Percentiles rank a stretch among this genome's conserved stretches.
Conservation (phyloP, 768 basidiomycete genomes). For the Lyophyllum atratum region DNA sequence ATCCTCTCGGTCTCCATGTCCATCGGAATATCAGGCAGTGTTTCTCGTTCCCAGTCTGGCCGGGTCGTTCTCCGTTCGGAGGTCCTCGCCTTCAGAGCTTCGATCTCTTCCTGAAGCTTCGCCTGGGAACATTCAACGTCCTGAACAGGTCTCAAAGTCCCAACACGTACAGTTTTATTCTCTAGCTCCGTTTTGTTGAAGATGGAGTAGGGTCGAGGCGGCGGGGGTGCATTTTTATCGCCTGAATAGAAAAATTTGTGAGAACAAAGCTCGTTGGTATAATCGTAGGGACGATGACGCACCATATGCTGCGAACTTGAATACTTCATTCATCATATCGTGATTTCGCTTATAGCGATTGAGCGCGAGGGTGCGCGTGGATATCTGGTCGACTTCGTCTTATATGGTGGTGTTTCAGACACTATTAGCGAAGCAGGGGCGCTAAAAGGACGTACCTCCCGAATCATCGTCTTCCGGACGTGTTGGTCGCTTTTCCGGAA, state of each 20-base stretch:
- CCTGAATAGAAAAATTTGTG: slow-evolving; percentile 29
- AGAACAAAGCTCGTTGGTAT: not conserved
- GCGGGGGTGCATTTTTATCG: slow-evolving; percentile 41
- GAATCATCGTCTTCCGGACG: slow-evolving; percentile 63
- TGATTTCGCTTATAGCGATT: slow-evolving; percentile 80
- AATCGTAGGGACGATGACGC: slow-evolving; percentile 6
- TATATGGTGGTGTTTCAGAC: not conserved
- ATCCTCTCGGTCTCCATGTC: slow-evolving; percentile 9
- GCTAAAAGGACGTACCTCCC: slow-evolving; percentile 45
- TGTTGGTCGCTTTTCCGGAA: slow-evolving; percentile 32
- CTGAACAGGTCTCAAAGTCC: not conserved
- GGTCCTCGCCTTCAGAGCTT: slow-evolving; percentile 50
- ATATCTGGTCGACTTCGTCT: slow-evolving; percentile 73
- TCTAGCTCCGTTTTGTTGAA: slow-evolving; percentile 62
- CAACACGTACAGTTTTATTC: slow-evolving; percentile 49
- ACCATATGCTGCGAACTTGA: slow-evolving; percentile 73
- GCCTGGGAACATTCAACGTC: slow-evolving; percentile 35
- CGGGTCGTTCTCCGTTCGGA: slow-evolving; percentile 41
- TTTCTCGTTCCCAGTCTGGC: slow-evolving; percentile 11
- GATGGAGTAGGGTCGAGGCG: slow-evolving; percentile 54
- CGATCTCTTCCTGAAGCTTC: slow-evolving; percentile 61
- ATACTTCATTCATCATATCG: slow-evolving; percentile 83
- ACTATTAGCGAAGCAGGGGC: no score
- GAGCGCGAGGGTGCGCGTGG: slow-evolving; percentile 69
- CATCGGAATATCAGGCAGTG: slow-evolving; percentile 8